Conservation (phyloP, 108 stramenopile species). For the Schizochytrium sp. region DNA sequence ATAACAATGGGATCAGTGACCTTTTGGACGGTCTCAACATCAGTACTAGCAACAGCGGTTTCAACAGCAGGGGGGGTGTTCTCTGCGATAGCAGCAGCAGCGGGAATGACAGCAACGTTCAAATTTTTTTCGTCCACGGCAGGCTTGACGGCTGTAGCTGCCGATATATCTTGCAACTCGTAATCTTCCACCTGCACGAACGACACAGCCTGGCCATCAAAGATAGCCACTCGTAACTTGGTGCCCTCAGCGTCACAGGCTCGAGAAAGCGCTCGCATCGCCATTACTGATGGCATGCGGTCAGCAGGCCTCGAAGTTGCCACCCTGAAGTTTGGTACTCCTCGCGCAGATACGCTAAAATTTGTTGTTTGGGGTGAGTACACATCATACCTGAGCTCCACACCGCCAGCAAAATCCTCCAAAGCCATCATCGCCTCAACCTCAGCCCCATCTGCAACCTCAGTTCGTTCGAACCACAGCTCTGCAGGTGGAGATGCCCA, state of each 20-base stretch:
- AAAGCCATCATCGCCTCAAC: background rate
- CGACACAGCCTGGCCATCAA: conserved; percentile 50
- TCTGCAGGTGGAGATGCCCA: background rate
- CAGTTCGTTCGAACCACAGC: conserved; percentile 8
- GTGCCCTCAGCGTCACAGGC: conserved; percentile 9
- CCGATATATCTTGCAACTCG: conserved; percentile 38
- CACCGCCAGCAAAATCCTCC: conserved; percentile 2
- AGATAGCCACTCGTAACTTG: conserved; percentile 51
- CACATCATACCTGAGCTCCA: background rate
- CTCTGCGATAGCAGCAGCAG: no score
- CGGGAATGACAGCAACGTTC: background rate
- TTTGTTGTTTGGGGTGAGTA: conserved; percentile 25
- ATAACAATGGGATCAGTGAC: no score
- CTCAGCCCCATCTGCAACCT: background rate
- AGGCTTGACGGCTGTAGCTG: background rate
- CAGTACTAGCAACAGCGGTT: no score
- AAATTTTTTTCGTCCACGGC: background rate
- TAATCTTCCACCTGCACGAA: conserved; percentile 47
- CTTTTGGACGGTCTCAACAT: no score
- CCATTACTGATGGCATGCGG: background rate
- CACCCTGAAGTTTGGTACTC: conserved; percentile 5
- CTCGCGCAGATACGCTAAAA: background rate
- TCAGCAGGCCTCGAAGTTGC: conserved; percentile 45
- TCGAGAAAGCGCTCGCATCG: background rate
- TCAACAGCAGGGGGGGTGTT: no score